Percentiles rank a stretch among this genome's conserved stretches.
Evolutionary conservation across 2,329 filamentous ascomycete species (phyloP).

Genomic region (Pyrenochaeta sp.): DNA sequence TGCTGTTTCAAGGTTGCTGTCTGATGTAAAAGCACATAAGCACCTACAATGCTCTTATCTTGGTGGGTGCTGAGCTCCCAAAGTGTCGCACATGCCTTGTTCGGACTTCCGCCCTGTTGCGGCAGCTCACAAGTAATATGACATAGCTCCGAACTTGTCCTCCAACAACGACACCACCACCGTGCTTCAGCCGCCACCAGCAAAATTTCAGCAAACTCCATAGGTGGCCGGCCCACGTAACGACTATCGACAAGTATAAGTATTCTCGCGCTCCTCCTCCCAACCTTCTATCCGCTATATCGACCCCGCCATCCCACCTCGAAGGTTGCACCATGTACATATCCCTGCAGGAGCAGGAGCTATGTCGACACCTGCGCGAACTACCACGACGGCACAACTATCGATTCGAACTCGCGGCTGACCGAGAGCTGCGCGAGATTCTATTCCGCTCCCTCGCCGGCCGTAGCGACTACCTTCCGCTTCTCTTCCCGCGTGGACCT

Average conservation of each 20-base stretch:
- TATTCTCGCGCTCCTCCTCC: background rate
- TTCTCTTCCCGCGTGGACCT: slow-evolving; percentile 82
- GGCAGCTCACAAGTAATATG: slow-evolving; percentile 16
- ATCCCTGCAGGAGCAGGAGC: slow-evolving; percentile 73
- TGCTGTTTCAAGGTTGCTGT: background rate
- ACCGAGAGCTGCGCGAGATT: slow-evolving; percentile 74
- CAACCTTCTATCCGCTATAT: background rate
- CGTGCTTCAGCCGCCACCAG: background rate
- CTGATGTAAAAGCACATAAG: background rate
- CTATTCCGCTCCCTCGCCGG: slow-evolving; percentile 90
- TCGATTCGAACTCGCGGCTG: slow-evolving; percentile 77
- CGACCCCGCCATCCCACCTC: slow-evolving; percentile 23
- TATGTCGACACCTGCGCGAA: slow-evolving; percentile 82
- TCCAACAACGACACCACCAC: slow-evolving; percentile 11
- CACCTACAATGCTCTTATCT: background rate
- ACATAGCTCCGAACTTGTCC: slow-evolving; percentile 22
- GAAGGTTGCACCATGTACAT: slow-evolving; percentile 52
- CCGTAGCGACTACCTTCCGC: slow-evolving; percentile 75
- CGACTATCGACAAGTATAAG: slow-evolving; percentile 5
- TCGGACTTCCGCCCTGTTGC: slow-evolving; percentile 13
- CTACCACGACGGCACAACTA: slow-evolving; percentile 77
- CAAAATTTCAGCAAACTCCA: background rate
- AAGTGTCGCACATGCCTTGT: slow-evolving; percentile 8
- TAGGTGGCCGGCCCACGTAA: slow-evolving; percentile 28
- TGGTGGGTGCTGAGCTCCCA: background rate